These are phyloP conservation scores for Leishmania guyanensis DNA, from an alignment of 208 protist species.

Conservation along the genomic window DNA sequence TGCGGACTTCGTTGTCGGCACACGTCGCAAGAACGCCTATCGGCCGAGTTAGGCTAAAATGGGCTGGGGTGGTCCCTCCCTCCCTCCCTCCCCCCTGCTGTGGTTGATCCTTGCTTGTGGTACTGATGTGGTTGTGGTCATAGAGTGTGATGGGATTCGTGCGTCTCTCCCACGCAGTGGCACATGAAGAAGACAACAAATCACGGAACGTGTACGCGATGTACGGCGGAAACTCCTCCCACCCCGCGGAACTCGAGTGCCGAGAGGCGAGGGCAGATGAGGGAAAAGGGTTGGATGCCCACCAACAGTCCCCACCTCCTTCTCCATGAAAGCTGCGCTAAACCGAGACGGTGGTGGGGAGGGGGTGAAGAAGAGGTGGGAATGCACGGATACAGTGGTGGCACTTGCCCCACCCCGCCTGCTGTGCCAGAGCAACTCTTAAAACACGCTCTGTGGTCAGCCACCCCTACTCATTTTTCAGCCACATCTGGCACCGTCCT, in stretches of 20 bases:
- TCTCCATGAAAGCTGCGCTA: not conserved
- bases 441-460: not conserved
- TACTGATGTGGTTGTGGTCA: not conserved
- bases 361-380: not conserved
- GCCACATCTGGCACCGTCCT: not conserved
- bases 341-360: not conserved
- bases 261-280: not conserved
- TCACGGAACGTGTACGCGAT: not conserved
- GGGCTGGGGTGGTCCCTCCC: not conserved
- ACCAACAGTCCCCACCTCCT: not conserved
- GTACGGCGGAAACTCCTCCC: not conserved
- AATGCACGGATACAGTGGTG: not conserved
- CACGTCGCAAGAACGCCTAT: slow-evolving; percentile 80
- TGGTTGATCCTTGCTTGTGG: not conserved
- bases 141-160: not conserved
- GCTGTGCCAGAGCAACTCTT: not conserved
- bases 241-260: not conserved
- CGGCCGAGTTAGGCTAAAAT: slow-evolving; percentile 14
- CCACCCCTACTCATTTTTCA: not conserved
- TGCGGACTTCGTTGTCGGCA: slow-evolving; percentile 81
- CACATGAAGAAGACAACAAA: not conserved
- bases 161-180: not conserved
- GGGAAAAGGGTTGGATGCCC: not conserved
- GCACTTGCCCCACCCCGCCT: not conserved
- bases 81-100: not conserved